A percentile compares a stretch with the other conserved stretches of the same genome.
Evolutionary conservation across 306 rosid species (phyloP).

Genomic region (Fagus crenata): DNA sequence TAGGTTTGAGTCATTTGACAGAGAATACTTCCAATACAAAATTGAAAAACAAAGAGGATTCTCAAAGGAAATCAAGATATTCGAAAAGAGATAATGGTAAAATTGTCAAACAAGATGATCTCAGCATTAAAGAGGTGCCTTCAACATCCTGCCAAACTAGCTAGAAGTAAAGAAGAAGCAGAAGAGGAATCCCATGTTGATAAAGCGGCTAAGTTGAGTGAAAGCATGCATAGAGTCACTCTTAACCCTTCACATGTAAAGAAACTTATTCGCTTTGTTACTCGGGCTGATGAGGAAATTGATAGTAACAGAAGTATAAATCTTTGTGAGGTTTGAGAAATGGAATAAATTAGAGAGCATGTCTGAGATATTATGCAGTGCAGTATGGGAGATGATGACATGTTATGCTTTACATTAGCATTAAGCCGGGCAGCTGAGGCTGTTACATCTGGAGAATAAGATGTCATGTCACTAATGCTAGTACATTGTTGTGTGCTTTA

Average conservation of each 20-base stretch:
- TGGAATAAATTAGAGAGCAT: constrained; percentile 27
- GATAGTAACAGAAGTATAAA: constrained; percentile 35
- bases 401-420: constrained; percentile 50
- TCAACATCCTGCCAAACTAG: constrained; percentile 40
- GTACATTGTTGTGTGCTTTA: constrained; percentile 45
- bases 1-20: constrained; percentile 21
- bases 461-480: constrained; percentile 47
- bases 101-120: constrained; percentile 25
- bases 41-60: constrained; percentile 29
- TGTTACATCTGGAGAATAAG: constrained; percentile 53
- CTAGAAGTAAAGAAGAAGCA: constrained; percentile 32
- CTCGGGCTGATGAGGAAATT: constrained; percentile 72
- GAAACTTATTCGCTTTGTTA: constrained; percentile 61
- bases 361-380: constrained; percentile 24
- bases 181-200: constrained; percentile 33
- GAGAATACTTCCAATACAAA: constrained; percentile 36
- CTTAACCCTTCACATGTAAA: constrained; percentile 55
- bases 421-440: constrained; percentile 73
- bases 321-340: constrained; percentile 56
- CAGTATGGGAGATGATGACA: constrained; percentile 37
- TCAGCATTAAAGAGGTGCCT: constrained; percentile 43
- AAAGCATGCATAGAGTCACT: constrained; percentile 48
- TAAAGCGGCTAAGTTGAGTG: constrained; percentile 36
- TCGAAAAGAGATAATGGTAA: constrained; percentile 31
- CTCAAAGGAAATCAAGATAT: constrained; percentile 35